Base-by-base conservation (phyloP, 2,329 filamentous ascomycete species). In the Apiospora aurea region DNA sequence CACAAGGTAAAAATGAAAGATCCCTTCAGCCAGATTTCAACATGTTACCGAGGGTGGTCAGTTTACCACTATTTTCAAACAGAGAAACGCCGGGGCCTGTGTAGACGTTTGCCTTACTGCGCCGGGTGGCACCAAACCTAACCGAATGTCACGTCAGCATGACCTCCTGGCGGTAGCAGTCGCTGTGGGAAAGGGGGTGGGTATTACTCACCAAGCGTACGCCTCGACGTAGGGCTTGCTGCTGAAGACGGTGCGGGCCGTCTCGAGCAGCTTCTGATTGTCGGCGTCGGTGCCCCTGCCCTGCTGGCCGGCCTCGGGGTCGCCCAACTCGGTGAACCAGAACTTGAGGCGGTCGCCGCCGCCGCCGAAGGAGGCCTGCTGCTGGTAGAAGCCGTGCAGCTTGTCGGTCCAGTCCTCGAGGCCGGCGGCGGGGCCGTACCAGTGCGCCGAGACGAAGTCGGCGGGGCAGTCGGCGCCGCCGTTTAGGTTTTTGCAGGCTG, bases 401-500 rank as follows among this genome's bases (percentile, higher is more conserved):
- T 79, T 79, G 1, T 74, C 76, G 0, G 84, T 73, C 82, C 82
- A 84, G 84, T 73, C 81, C 82, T 83, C 74, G 0, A 85, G 76
- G 6, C 83, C 83, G 81, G 7, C 18, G 34, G 34, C 18, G 24
- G 80, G 77, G 1, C 83, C 83, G 70, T 84, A 85, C 79, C 80
- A 85, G 67, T 85, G 83, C 18, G 82, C 80, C 4, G 81, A 80
- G 21, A 85, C 78, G 47, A 85, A 85, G 67, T 85, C 83, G 1
- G 80, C 75, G 0, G 83, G 83, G 44, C 83, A 85, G 0, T 83
- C 83, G 1, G 77, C 73, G 2, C 80, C 76, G 13, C 72, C 66
- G 68, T 82, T 79, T 14, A 84, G 77, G 0, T 80, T 78, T 72
- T 80, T 81, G 72, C 83, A 85, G 6, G 81, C 80, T 29, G 79